These are phyloP conservation scores for Phytophthora pseudosyringae DNA, from an alignment of 352 stramenopile genomes.

Conservation along the genomic window DNA sequence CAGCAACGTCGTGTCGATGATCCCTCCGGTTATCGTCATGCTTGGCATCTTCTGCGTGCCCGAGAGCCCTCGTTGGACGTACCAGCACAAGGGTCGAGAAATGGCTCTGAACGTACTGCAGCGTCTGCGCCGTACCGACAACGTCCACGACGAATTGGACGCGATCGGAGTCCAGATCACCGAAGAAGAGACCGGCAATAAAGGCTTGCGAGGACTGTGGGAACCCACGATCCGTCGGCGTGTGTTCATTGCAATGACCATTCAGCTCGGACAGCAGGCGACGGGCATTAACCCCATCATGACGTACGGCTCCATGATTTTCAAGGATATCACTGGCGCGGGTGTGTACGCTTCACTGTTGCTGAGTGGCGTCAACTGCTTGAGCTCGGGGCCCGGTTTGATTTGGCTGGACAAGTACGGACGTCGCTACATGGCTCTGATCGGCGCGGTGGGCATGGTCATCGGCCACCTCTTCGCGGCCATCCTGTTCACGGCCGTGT, in stretches of 20 bases:
- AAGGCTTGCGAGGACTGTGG: slow-evolving; percentile 36
- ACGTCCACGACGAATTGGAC: slow-evolving; percentile 41
- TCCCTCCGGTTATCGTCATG: slow-evolving; percentile 47
- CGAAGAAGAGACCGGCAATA: slow-evolving; percentile 30
- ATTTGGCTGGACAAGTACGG: slow-evolving; percentile 44
- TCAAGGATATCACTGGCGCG: slow-evolving; percentile 38
- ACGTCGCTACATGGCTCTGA: slow-evolving; percentile 41
- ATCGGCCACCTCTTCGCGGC: slow-evolving; percentile 45
- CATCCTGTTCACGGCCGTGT: slow-evolving; percentile 40
- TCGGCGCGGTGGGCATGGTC: slow-evolving; percentile 50
- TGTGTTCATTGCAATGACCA: slow-evolving; percentile 38
- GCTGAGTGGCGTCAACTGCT: slow-evolving; percentile 37
- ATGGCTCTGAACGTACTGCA: slow-evolving; percentile 35
- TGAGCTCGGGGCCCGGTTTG: slow-evolving; percentile 41
- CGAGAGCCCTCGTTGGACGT: slow-evolving; percentile 41
- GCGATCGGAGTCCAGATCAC: slow-evolving; percentile 50
- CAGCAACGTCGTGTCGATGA: slow-evolving; percentile 42
- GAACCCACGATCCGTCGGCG: slow-evolving; percentile 34
- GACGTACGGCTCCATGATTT: slow-evolving; percentile 42
- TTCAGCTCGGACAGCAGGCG: slow-evolving; percentile 43
- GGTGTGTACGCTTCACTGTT: slow-evolving; percentile 40
- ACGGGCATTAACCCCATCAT: slow-evolving; percentile 50
- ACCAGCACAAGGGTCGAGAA: slow-evolving; percentile 36
- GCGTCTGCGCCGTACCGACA: slow-evolving; percentile 32
- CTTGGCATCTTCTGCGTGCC: slow-evolving; percentile 44